These are phyloP conservation scores for Aspergillus saccharolyticus DNA, from an alignment of 495 filamentous ascomycete genomes.

Conservation along the genomic window DNA sequence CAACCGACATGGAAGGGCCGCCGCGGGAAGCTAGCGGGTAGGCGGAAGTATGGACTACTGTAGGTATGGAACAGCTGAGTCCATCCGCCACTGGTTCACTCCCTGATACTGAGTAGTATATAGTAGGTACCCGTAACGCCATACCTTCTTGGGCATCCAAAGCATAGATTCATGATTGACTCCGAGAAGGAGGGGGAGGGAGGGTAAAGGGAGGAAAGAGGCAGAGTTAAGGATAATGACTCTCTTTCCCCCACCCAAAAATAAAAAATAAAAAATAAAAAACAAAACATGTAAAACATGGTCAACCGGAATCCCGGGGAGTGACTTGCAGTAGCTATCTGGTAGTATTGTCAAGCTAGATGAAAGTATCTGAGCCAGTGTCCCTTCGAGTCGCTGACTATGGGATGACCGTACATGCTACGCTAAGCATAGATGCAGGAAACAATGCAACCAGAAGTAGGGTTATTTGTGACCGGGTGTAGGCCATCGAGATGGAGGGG, in stretches of 20 bases:
- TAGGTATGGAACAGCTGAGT: neutral
- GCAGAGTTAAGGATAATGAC: neutral
- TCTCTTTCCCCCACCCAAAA: too few relatives aligned
- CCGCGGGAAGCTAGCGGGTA: neutral
- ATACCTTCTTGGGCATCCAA: conserved; percentile 1
- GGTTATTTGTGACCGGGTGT: neutral
- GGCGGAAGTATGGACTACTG: neutral
- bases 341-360: neutral
- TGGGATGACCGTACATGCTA: neutral
- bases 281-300: neutral
- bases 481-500: neutral
- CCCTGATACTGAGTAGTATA: neutral
- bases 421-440: neutral
- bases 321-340: neutral
- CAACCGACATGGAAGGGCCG: neutral
- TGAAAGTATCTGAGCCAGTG: neutral
- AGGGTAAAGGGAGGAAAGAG: conserved; percentile 3
- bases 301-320: too few relatives aligned
- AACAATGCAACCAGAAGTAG: neutral
- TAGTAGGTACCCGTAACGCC: too few relatives aligned
- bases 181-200: neutral
- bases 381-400: neutral
- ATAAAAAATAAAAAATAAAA: too few relatives aligned
- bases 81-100: neutral
- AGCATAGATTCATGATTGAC: neutral